Percentiles rank a stretch among this genome's conserved stretches.
Evolutionary conservation across 2,329 filamentous ascomycete genomes (phyloP).

Genomic region (Epichloe aotearoae): DNA sequence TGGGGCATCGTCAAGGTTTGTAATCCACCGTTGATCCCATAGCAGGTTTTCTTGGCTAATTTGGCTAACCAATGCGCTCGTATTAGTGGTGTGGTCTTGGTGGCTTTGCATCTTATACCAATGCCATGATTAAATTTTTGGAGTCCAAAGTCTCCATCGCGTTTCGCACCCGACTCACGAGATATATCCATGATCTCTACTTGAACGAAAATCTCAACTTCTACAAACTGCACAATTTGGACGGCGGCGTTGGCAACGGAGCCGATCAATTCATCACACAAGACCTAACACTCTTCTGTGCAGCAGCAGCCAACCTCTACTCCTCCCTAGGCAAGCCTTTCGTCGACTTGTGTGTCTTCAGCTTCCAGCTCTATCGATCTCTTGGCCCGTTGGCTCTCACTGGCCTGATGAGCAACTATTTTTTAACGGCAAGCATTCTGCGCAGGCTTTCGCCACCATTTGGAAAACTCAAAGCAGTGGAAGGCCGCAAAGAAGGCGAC

Average conservation of each 20-base stretch:
- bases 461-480: slow-evolving; percentile 90
- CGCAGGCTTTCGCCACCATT: slow-evolving; percentile 86
- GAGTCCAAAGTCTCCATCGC: slow-evolving; percentile 97
- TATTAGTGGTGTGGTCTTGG: slow-evolving; percentile 79
- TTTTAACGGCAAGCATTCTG: slow-evolving; percentile 81
- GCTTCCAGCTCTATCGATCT: slow-evolving; percentile 89
- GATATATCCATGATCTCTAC: slow-evolving; percentile 96
- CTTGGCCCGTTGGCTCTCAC: slow-evolving; percentile 78
- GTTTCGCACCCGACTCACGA: slow-evolving; percentile 84
- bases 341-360: slow-evolving; percentile 95
- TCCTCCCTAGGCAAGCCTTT: slow-evolving; percentile 95
- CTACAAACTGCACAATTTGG: slow-evolving; percentile 86
- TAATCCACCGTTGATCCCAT: not conserved
- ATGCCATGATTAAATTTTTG: slow-evolving; percentile 98
- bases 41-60: too few species aligned
- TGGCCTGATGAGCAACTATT: slow-evolving; percentile 83
- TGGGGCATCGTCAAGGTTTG: slow-evolving; percentile 71
- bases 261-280: slow-evolving; percentile 97
- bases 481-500: slow-evolving; percentile 88
- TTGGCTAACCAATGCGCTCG: not conserved
- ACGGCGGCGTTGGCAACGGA: slow-evolving; percentile 82
- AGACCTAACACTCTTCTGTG: slow-evolving; percentile 90
- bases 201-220: slow-evolving; percentile 91
- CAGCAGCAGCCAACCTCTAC: slow-evolving; percentile 81
- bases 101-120: slow-evolving; percentile 88